Evolutionary conservation across 2,329 filamentous ascomycete genomes (phyloP), one percentile per base, ranked within the genome.

Genomic region (Fusarium sterilihyphosum): DNA sequence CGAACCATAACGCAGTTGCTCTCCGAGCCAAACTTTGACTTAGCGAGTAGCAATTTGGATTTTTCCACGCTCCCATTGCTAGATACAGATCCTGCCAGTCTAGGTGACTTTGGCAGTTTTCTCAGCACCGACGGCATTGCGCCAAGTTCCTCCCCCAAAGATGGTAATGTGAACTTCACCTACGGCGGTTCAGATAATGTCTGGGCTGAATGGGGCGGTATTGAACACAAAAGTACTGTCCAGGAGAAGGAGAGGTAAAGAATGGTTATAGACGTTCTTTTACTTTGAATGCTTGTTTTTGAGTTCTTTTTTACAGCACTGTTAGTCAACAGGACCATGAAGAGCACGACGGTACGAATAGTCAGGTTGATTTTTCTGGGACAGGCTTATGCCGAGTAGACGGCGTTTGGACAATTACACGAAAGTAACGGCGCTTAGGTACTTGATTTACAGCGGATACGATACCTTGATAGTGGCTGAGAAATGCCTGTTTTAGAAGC

Each of bases 1-100:
- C 86, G 88, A 43, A 89, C 91, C 29, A 86, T 94, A 41, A 89
- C 88, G 73, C 88, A 92, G 75, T 85, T 94, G 69, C 84, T 93
- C 26, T 91, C 88, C 13, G 89, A 92, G 69, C 84, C 84, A 16
- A 84, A 86, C 49, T 86, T 88, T 75, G 76, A 83, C 81, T 16
- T 83, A 77, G 70, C 84, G 78, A 41, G 84, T 80, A 65, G 84
- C 33, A 84, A 87, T 46, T 74, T 88, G 17, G 86, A 88, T 64
- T 78, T 88, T 35, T 80, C 78, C 59, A 81, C 71, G 65, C 71
- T 87, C 38, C 83, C 83, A 9, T 75, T 81, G n/a, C 75, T 86
- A 4, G 83, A 84, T 46, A 80, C 80, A 62, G 80, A 83, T 61
- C 82, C 79, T 8, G 73, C 80, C 17, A 75, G 70, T 50, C 54